Conservation (phyloP, 768 basidiomycete species). For the Xerocomellus amylosporus region DNA sequence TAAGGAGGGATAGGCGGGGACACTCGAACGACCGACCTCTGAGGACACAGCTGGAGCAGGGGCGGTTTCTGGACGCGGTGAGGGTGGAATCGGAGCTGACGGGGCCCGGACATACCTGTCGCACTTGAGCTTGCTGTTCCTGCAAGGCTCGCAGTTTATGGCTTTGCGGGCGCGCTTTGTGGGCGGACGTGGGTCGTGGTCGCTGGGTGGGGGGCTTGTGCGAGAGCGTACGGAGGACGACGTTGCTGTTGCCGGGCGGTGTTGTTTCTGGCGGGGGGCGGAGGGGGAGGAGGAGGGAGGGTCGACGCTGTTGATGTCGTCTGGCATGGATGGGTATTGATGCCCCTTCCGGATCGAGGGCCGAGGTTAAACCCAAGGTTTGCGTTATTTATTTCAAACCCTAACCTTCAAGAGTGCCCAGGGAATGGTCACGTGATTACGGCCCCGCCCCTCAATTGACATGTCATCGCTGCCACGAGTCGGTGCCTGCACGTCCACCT, state of each 20-base stretch:
- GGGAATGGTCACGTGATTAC: constrained; percentile 16
- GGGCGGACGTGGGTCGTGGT: constrained; percentile 62
- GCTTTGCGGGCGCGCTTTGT: constrained; percentile 84
- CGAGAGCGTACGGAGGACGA: constrained; percentile 44
- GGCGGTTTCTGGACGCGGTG: constrained; percentile 58
- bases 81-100: background rate
- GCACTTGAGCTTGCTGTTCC: constrained; percentile 86
- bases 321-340: constrained; percentile 30
- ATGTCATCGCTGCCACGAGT: background rate
- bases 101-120: constrained; percentile 59
- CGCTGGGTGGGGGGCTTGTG: constrained; percentile 45
- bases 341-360: constrained; percentile 26
- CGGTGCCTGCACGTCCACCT: too few relatives aligned
- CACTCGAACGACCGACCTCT: constrained; percentile 49
- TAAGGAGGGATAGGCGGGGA: constrained; percentile 11
- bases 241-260: constrained; percentile 14
- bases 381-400: constrained; percentile 26
- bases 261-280: constrained; percentile 20
- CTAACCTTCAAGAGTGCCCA: constrained; percentile 15
- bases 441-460: constrained; percentile 9
- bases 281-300: constrained; percentile 14
- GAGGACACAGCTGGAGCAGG: constrained; percentile 85
- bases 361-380: constrained; percentile 7
- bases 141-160: constrained; percentile 86
- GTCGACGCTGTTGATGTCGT: constrained; percentile 23